Base-by-base conservation (phyloP, 2,329 filamentous ascomycete species). In the Bipolaris gigantea region DNA sequence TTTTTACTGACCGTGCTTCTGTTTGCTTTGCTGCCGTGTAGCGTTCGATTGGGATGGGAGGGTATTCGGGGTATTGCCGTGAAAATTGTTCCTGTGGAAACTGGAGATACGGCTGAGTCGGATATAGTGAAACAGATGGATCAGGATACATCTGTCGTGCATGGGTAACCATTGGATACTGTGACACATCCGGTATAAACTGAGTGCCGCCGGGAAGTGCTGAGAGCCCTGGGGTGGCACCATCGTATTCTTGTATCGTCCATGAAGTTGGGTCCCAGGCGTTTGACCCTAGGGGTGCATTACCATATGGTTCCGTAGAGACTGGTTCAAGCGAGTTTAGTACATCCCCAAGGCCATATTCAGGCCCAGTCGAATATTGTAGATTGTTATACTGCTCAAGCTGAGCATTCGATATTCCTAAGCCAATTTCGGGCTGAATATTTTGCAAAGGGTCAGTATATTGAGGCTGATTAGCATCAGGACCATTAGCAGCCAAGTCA, bases 171-270 rank as follows among this genome's bases (percentile, higher is more conserved):
- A 18, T n/a, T 21, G 41, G 32, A 16, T 38, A 39, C 7, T 33
- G 36, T 43, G 50, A 19, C 32, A 43, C 23, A 15, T 48, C 32
- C 4, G 15, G 27, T 16, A 42, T 27, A 7, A 32, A 53, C 2
- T 30, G 21, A 35, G 35, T 48, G 15, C 49, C 46, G 11, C 43
- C 27, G 15, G 56, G 56, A 18, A 59, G 16, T 8, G 53, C 53
- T 11, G 49, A 56, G 6, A 59, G 19, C 7, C 53, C 56, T 7
- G 49, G 46, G 21, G 56, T 56, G 11, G 50, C 33, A 6, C 38
- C 30, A 30, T 40, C 23, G 21, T 46, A 19, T 5, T 32, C 33
- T 16, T 46, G 11, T n/a, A 8, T n/a, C 5, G 21, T 25, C 25
- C 27, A 11, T 21, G 30, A 44, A 21, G 38, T 19, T 13, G 35